These are phyloP conservation scores for Tetrahymena elliotti DNA, from an alignment of 73 alveolate genomes.

Conservation along the genomic window DNA sequence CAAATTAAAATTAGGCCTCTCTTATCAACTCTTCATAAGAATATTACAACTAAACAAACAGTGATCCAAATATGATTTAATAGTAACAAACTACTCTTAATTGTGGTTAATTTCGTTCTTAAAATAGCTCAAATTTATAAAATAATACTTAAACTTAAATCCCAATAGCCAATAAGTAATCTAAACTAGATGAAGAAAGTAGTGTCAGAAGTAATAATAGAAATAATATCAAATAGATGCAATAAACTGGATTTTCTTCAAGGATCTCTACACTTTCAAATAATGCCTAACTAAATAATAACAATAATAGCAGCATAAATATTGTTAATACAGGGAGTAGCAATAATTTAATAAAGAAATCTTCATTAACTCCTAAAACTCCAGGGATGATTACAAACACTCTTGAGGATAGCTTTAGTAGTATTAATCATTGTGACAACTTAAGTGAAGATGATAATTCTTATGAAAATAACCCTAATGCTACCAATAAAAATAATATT, in stretches of 20 bases:
- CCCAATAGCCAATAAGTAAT: background rate
- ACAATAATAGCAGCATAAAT: background rate
- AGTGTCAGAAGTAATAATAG: background rate
- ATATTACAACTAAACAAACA: background rate
- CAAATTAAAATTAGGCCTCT: background rate
- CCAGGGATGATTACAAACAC: background rate
- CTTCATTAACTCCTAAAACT: background rate
- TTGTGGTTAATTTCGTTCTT: background rate
- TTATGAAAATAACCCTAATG: background rate
- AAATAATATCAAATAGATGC: background rate
- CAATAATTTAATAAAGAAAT: background rate
- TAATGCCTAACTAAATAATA: background rate
- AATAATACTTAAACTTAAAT: background rate
- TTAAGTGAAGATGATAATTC: background rate
- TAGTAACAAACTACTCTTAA: background rate
- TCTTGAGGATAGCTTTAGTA: background rate
- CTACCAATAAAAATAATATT: background rate
- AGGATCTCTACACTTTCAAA: background rate
- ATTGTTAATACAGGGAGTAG: background rate
- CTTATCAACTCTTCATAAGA: background rate
- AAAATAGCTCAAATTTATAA: background rate
- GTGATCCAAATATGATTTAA: background rate
- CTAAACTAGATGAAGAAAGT: background rate
- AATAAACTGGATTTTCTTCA: background rate
- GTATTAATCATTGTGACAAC: background rate